Percentiles rank a stretch among this genome's conserved stretches.
These are phyloP conservation scores for Phyllosticta paracitricarpa DNA, from an alignment of 2,329 filamentous ascomycete genomes.

Conservation along the genomic window DNA sequence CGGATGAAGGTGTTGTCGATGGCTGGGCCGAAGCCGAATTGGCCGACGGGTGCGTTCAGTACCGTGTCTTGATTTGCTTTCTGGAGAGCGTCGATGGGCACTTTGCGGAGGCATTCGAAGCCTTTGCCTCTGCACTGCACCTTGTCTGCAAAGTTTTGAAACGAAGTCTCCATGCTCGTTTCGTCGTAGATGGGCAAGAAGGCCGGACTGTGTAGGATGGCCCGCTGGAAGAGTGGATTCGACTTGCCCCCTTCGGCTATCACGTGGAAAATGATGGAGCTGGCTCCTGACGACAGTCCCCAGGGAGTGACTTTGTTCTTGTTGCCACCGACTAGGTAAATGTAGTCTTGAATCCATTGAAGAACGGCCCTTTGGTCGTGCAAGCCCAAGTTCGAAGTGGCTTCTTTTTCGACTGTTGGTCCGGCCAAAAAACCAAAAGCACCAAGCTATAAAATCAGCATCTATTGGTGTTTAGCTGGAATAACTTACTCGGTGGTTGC, in stretches of 20 bases:
- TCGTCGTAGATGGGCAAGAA: conserved; percentile 20
- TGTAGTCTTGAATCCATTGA: conserved; percentile 44
- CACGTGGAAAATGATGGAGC: conserved; percentile 40
- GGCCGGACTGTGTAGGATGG: conserved; percentile 30
- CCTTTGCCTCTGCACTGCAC: background rate
- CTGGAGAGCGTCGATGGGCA: background rate
- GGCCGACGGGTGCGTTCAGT: background rate
- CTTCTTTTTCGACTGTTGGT: conserved; percentile 30
- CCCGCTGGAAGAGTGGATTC: conserved; percentile 31
- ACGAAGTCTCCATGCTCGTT: background rate
- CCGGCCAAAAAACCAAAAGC: conserved; percentile 41
- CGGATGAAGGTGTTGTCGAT: background rate
- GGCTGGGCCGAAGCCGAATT: background rate
- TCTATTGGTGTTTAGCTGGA: background rate
- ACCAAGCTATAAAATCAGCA: conserved; percentile 38
- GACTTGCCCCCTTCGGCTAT: conserved; percentile 33
- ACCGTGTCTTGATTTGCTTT: background rate
- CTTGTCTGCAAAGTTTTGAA: background rate
- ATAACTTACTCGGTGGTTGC: background rate
- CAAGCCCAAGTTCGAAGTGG: conserved; percentile 39
- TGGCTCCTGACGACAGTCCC: conserved; percentile 20
- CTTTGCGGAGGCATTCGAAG: background rate
- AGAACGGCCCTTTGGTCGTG: conserved; percentile 42
- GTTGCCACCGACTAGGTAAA: conserved; percentile 44
- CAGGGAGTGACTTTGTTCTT: conserved; percentile 31